Base-by-base conservation (phyloP, 2,329 filamentous ascomycete species). In the Aspergillus novofumigatus region DNA sequence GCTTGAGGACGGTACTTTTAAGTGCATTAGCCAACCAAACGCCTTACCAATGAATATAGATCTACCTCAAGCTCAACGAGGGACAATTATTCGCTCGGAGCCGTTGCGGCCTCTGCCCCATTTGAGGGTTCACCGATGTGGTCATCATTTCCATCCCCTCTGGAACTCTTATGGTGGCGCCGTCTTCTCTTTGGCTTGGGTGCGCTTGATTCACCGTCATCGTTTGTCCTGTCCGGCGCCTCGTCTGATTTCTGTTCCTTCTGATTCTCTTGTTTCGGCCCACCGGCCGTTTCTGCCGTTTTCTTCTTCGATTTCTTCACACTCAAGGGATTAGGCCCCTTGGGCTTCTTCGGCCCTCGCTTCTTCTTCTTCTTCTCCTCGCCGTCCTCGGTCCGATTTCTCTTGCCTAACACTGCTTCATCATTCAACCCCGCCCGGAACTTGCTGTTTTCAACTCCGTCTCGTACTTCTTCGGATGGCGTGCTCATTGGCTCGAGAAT, bases 401-500 rank as follows among this genome's bases (percentile, higher is more conserved):
- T 67, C 62, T 76, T 76, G 55, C 68, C 66, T 9, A 67, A 56
- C 49, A 58, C 52, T 32, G 67, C 62, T 29, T 67, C 63, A 41
- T 64, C 65, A 49, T 69, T 68, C 59, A 80, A 59, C 1, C 78
- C 78, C 42, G 69, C 72, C 48, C 73, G 72, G 59, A 80, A 78
- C 62, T 80, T 80, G 42, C 74, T 75, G 58, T 68, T 74, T 68
- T 80, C 78, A n/a, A 73, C 67, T 1, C 72, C 74, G 49, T 78
- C 72, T 41, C 76, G 69, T 11, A 78, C 67, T 23, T 68, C 67
- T 61, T 77, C 75, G 14, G 77, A 79, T 1, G 70, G 68, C 21
- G 66, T 70, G 54, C 77, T 79, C 71, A 80, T 69, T 14, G 78
- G 78, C 64, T 80, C 78, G 55, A 80, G 63, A 14, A 80, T 72